Evolutionary conservation across 2,329 filamentous ascomycete species (phyloP).

Genomic region (Aspergillus ibericus): DNA sequence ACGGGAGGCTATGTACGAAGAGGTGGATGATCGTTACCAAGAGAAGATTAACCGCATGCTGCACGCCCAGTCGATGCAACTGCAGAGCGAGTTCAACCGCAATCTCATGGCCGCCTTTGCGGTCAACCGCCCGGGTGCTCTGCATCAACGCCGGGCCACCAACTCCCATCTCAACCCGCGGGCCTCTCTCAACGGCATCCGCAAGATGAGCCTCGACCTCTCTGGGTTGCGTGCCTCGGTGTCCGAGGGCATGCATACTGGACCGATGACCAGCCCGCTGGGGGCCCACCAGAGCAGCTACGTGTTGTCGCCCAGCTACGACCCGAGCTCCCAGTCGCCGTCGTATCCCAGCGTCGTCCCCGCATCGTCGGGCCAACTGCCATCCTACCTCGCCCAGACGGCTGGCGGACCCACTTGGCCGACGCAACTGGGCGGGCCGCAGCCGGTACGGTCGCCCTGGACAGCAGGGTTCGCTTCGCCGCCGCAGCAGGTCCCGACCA

Average conservation of each 20-base stretch:
- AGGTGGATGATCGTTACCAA: constrained; percentile 75
- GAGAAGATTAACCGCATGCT: constrained; percentile 42
- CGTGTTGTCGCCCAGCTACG: constrained; percentile 28
- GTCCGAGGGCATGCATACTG: constrained; percentile 24
- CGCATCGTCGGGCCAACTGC: constrained; percentile 23
- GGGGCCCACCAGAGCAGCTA: constrained; percentile 20
- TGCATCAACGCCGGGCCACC: constrained; percentile 31
- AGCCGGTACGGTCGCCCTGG: constrained; percentile 22
- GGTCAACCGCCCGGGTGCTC: constrained; percentile 16
- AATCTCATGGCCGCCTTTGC: constrained; percentile 36
- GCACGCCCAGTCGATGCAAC: constrained; percentile 39
- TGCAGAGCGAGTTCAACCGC: constrained; percentile 39
- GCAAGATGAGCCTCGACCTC: constrained; percentile 40
- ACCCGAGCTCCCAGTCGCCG: constrained; percentile 23
- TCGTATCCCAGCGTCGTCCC: constrained; percentile 25
- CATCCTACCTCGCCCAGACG: constrained; percentile 27
- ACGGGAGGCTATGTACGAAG: constrained; percentile 95
- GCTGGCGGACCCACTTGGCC: constrained; percentile 17
- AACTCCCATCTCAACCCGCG: constrained; percentile 24
- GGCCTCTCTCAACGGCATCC: constrained; percentile 28
- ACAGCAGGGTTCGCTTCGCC: constrained; percentile 24
- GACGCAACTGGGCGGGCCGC: constrained; percentile 1
- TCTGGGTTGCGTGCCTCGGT: constrained; percentile 31
- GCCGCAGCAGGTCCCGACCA: constrained; percentile 20
- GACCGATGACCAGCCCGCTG: constrained; percentile 30